phyloP scores from a whole-genome alignment of 768 basidiomycete genomes.

The Collybia sp. region DNA sequence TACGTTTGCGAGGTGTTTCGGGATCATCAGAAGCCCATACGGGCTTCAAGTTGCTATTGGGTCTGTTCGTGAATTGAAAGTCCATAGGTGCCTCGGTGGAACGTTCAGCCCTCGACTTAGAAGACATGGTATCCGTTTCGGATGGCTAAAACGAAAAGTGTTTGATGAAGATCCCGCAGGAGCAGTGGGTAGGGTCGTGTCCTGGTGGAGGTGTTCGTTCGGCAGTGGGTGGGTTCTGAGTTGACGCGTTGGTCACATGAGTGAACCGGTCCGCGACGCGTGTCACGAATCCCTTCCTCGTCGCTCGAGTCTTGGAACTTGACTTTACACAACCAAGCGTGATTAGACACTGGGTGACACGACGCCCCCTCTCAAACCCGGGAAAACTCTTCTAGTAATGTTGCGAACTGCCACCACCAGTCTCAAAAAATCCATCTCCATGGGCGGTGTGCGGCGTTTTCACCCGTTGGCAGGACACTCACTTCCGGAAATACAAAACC shows the following conservation, averaged over 20 bases:
- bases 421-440: conserved; percentile 12
- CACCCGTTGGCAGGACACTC: conserved; percentile 49
- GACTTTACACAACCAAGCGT: no score
- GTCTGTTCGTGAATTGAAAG: conserved; percentile 77
- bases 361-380: conserved; percentile 5
- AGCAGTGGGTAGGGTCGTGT: no score
- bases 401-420: conserved; percentile 18
- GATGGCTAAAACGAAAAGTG: no score
- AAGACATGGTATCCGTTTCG: background rate
- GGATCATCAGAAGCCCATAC: conserved; percentile 54
- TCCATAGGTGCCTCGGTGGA: conserved; percentile 82
- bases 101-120: background rate
- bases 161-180: no score
- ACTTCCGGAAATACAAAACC: conserved; percentile 22
- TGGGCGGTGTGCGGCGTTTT: conserved; percentile 33
- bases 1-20: conserved; percentile 68
- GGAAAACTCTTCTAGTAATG: no score
- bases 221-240: no score
- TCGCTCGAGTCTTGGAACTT: no score
- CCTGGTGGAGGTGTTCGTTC: no score
- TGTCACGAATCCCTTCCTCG: no score
- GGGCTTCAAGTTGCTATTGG: conserved; percentile 38
- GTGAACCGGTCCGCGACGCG: no score
- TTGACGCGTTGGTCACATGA: no score
- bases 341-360: no score